Base-by-base conservation (phyloP, 139 green algal species). In the Coelastrella sp. region DNA sequence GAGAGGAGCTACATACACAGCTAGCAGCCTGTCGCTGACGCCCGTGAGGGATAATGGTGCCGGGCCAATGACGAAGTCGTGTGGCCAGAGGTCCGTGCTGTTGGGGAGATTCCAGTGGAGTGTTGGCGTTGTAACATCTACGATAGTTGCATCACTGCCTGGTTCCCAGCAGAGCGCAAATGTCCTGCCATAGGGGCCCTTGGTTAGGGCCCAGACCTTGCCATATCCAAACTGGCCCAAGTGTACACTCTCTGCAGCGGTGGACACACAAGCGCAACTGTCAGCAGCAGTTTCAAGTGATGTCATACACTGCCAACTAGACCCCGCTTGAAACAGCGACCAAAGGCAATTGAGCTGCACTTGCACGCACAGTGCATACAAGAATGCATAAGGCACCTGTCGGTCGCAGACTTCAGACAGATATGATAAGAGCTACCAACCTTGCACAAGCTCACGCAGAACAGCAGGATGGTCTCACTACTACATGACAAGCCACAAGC, bases 101-200 rank as follows among this genome's bases (percentile, higher is more conserved):
- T 93, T 94, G 3, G 91, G 86, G 16, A 97, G 54, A 17, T 77
- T 57, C 94, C 94, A 97, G 3, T 68, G 7, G 14, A 74, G 5
- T 0, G 7, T 19, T 13, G 57, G 66, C 13, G 64, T 7, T 22
- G 22, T 8, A 4, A 92, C 85, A 74, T 93, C 89, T 13, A 92
- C 88, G 4, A 93, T 81, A 0, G 6, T 56, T 3, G 80, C 90
- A 54, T 89, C 61, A 80, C 77, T 17, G 22, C 91, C 88, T 0
- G 88, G 64, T 17, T 93, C 23, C 96, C 96, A 98, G 5, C 75
- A 85, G 23, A 99, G 91, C 6, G 91, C 97, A 60, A 97, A 87
- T 57, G 95, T 74, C 13, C 88, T 80, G 23, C 96, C 95, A 81
- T 98, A 97, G 4, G 96, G 95, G 0, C 96, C 96, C 22, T 88